These are phyloP conservation scores for Rhizoclosmatium sp. DNA, from an alignment of 192 early-diverging fungal species.

Conservation along the genomic window DNA sequence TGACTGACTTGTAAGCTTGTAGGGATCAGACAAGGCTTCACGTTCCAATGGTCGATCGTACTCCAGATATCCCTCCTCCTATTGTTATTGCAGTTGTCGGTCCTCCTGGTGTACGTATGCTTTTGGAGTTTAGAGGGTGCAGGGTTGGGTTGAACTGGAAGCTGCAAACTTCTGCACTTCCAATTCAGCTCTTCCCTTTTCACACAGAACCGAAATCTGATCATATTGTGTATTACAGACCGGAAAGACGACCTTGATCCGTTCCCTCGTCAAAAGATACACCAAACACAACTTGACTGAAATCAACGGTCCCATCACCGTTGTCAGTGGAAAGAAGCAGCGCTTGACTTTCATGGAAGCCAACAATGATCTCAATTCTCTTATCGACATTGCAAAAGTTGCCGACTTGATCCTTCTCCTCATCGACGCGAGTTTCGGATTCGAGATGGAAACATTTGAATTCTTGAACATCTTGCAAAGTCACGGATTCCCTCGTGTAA, in stretches of 20 bases:
- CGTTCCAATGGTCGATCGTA: slow-evolving; percentile 94
- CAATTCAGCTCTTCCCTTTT: neutral
- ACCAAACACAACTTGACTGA: slow-evolving; percentile 92
- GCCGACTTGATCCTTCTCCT: slow-evolving; percentile 94
- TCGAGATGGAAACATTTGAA: slow-evolving; percentile 99
- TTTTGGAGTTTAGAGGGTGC: neutral
- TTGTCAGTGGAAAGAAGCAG: slow-evolving; percentile 93
- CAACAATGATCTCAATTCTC: slow-evolving; percentile 94
- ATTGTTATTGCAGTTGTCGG: slow-evolving; percentile 95
- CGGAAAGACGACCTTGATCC: slow-evolving; percentile 98
- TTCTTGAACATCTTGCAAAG: slow-evolving; percentile 96
- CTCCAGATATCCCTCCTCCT: slow-evolving; percentile 89
- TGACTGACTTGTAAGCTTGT: neutral
- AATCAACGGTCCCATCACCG: slow-evolving; percentile 95
- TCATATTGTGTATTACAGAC: slow-evolving; percentile 54
- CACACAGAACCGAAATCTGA: neutral
- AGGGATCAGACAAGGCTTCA: slow-evolving; percentile 89
- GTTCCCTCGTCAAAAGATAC: slow-evolving; percentile 93
- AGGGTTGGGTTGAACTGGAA: too few relatives aligned
- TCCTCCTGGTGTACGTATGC: slow-evolving; percentile 77
- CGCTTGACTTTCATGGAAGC: slow-evolving; percentile 98
- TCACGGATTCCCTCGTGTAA: slow-evolving; percentile 97
- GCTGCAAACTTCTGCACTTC: too few relatives aligned
- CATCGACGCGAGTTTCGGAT: slow-evolving; percentile 97
- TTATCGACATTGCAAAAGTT: slow-evolving; percentile 98